A percentile compares a stretch with the other conserved stretches of the same genome.
phyloP scores from a whole-genome alignment of 1,284 basidiomycete genomes.

The Inonotus obliquus region DNA sequence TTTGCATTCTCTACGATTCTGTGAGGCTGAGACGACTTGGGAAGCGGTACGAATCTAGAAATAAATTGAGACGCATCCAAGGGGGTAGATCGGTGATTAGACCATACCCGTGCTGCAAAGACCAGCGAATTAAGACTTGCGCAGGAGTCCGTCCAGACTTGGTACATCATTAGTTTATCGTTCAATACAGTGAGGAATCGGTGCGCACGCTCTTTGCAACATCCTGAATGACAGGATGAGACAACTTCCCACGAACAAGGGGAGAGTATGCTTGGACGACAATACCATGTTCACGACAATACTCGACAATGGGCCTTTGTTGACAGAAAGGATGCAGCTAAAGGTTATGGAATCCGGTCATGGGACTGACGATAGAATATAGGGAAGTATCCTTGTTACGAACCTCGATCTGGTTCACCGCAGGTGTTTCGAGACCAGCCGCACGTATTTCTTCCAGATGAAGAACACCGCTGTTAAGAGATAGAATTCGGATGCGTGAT shows the following conservation, averaged over 20 bases:
- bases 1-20: slow-evolving; percentile 68
- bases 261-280: slow-evolving; percentile 51
- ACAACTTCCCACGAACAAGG: slow-evolving; percentile 39
- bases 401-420: slow-evolving; percentile 47
- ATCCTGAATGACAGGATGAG: slow-evolving; percentile 36
- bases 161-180: slow-evolving; percentile 26
- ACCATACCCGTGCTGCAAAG: slow-evolving; percentile 54
- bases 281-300: slow-evolving; percentile 42
- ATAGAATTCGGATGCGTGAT: background rate
- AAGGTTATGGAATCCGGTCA: background rate
- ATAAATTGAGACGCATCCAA: background rate
- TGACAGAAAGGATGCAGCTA: slow-evolving; percentile 54
- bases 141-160: slow-evolving; percentile 47
- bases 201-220: slow-evolving; percentile 39
- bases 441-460: slow-evolving; percentile 45
- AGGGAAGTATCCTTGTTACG: background rate
- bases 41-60: slow-evolving; percentile 60
- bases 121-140: slow-evolving; percentile 68
- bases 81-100: too few relatives aligned
- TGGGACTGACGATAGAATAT: background rate
- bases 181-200: background rate
- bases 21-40: slow-evolving; percentile 65
- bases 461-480: slow-evolving; percentile 35
- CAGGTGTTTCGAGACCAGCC: slow-evolving; percentile 37
- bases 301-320: slow-evolving; percentile 43